Base-by-base conservation (phyloP, 352 stramenopile species). In the Phytophthora ohioensis region DNA sequence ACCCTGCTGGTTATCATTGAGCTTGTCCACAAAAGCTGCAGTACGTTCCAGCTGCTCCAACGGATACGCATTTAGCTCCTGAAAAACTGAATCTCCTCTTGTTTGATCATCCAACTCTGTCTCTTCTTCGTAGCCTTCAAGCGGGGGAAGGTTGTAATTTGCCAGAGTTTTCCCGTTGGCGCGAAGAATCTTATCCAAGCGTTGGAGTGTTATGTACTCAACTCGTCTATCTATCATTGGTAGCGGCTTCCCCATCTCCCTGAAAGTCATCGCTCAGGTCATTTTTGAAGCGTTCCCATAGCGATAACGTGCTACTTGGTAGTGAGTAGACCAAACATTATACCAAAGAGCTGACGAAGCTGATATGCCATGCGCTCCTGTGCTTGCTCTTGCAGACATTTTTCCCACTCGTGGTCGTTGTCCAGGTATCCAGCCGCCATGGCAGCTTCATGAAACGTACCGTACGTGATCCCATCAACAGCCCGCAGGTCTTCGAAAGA, bases 311-410 rank as follows among this genome's bases (percentile, higher is more conserved):
- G 30, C 75, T n/a, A 4, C 5, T 58, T 13, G 49, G 57, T 11
- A 67, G 21, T 0, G 39, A 71, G 27, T 78, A 75, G 0, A 74
- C n/a, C 42, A 81, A 27, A 58, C 2, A 81, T 69, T 0, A 52
- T 77, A 30, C 38, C 70, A 32, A 83, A 81, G 4, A 81, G 45
- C 34, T 77, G 53, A 2, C 75, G 69, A 11, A 83, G 57, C 30
- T 79, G 71, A n/a, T n/a, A 69, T 0, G 70, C 64, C 61, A 76
- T 78, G 41, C 67, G 36, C n/a, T 49, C 43, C 21, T 49, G n/a
- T 62, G 73, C 0, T 0, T 49, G 66, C 52, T 79, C 61, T 5
- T 30, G 5, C 35, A 85, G 21, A 17, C 68, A 76, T 1, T 64
- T 5, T 6, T 61, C 30, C 54, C 58, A 78, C 36, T 79, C 56